phyloP scores from a whole-genome alignment of 192 early-diverging fungal species.

The Coemansia sp. region DNA sequence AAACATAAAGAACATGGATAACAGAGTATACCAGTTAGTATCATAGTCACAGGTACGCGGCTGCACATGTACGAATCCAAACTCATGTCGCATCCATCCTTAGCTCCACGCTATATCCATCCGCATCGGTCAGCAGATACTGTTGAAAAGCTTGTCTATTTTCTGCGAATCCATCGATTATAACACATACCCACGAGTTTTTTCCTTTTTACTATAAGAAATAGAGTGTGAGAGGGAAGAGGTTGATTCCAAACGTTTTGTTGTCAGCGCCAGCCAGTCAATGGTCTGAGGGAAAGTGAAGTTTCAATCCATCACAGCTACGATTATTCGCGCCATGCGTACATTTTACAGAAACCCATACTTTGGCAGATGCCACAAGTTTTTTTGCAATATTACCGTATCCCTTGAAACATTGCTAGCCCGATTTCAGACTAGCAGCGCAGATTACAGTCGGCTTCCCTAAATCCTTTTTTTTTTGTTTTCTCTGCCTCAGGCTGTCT shows the following conservation, averaged over 20 bases:
- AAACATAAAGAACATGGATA: not conserved
- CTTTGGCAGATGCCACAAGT: no score
- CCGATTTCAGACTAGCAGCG: no score
- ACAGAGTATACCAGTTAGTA: conserved; percentile 1
- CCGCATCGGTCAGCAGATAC: not conserved
- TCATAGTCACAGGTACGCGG: not conserved
- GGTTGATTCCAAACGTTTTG: not conserved
- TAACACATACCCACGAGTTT: conserved; percentile 2
- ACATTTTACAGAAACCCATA: no score
- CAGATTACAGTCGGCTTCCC: no score
- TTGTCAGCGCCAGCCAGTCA: not conserved
- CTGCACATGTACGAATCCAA: not conserved
- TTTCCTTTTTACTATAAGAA: not conserved
- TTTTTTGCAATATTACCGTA: no score
- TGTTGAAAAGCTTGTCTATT: not conserved
- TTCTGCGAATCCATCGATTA: conserved; percentile 2
- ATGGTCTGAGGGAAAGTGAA: no score
- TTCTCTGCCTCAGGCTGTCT: no score
- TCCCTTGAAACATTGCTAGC: no score
- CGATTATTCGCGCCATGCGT: no score
- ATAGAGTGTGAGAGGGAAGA: conserved; percentile 5
- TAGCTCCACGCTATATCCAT: not conserved
- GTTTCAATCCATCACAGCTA: no score
- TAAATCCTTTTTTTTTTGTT: no score
- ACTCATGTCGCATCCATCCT: conserved; percentile 3